Base-by-base conservation (phyloP, 78 protist genomes). In the Dictyostelium purpureum region DNA sequence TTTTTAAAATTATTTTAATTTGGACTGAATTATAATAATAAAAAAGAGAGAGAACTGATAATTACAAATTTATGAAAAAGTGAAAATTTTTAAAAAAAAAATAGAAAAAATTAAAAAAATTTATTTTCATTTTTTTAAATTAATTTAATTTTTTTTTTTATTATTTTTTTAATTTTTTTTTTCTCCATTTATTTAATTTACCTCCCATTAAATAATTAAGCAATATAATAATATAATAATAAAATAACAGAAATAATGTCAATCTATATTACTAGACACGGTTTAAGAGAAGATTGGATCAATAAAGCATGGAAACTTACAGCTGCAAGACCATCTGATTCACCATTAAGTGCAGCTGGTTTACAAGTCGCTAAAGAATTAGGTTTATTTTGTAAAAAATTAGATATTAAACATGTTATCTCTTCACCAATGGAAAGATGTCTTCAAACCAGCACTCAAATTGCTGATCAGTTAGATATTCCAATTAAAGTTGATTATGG, bases 391-490 rank as follows among this genome's bases (percentile, higher is more conserved):
- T 74, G 78, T 33, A 57, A 69, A 21, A 18, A 33, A 10, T 31
- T 24, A 18, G 88, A 57, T 4, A 74, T 88, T 35, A 52, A 61
- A 57, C 80, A 88, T 69, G 75, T 88, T 47, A 69, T 88, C 4
- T 69, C 77, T 26, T 71, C 83, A 19, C 94, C 94, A 43, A 79
- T 79, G 89, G 87, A 78, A 40, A 73, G 94, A 75, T 88, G 94
- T 57, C 43, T 88, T 16, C 94, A 88, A 33, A 88, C 94, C 9
- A 49, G 71, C 7, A 88, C 70, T 12, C 77, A 43, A 18, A 78
- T 88, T 5, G 94, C 94, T n/a, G 67, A 88, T 26, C 74, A 65
- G 42, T 45, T 88, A 9, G 67, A 88, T 54, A 24, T 88, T 18
- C 65, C 70, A 33, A 88, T 88, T 37, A 73, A 73, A 49, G 45